phyloP scores from a whole-genome alignment of 768 basidiomycete species.

The Naganishia friedmannii region DNA sequence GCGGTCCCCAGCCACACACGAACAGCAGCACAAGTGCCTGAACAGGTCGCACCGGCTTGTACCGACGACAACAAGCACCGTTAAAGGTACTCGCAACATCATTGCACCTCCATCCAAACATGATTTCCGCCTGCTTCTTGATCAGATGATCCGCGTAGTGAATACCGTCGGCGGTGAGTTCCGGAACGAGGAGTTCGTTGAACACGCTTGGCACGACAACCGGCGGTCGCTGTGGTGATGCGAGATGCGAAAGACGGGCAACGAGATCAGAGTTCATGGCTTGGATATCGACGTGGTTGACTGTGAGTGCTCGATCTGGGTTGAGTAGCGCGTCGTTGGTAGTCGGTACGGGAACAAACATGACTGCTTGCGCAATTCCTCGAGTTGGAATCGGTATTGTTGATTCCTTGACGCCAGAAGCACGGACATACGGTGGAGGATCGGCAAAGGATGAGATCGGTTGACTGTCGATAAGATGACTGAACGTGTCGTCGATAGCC shows the following conservation, averaged over 20 bases:
- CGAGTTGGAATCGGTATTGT: conserved; percentile 43
- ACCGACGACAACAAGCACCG: conserved; percentile 67
- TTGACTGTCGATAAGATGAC: conserved; percentile 49
- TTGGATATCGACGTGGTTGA: conserved; percentile 75
- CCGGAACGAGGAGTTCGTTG: conserved; percentile 71
- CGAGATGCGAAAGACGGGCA: conserved; percentile 59
- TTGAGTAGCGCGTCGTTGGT: conserved; percentile 67
- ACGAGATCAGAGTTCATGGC: conserved; percentile 85
- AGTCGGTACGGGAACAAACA: conserved; percentile 75
- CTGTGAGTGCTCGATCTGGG: conserved; percentile 63
- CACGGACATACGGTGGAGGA: conserved; percentile 16
- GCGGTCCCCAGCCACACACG: conserved; percentile 56
- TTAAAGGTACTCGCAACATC: conserved; percentile 52
- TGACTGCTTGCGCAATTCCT: conserved; percentile 65
- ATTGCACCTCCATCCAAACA: conserved; percentile 80
- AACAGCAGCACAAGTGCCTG: conserved; percentile 44
- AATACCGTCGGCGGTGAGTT: conserved; percentile 77
- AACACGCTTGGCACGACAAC: conserved; percentile 72
- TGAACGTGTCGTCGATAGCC: conserved; percentile 67
- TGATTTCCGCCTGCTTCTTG: conserved; percentile 68
- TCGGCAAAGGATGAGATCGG: conserved; percentile 26
- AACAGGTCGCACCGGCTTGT: conserved; percentile 62
- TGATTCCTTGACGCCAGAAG: not conserved
- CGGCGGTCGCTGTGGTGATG: conserved; percentile 31
- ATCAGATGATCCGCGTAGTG: conserved; percentile 69